Evolutionary conservation across 805 yeast species (phyloP), one percentile per base, ranked within the genome.

Genomic region (Lachancea sp.): DNA sequence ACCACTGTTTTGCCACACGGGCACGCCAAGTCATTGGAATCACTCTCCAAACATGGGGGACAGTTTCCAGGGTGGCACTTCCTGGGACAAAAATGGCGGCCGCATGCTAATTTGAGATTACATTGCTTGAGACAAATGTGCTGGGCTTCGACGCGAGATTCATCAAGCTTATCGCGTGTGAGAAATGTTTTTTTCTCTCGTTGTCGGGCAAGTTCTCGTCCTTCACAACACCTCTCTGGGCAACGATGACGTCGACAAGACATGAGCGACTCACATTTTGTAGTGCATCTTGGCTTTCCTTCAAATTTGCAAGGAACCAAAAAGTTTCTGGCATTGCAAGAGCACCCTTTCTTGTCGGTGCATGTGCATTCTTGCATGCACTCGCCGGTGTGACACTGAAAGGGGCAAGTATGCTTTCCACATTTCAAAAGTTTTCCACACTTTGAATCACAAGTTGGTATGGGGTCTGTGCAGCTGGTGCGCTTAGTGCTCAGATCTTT

Each of bases 241-340:
- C 95, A 93, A 49, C 81, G 72, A 65, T 89, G 97, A 48, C 87
- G 77, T 49, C 91, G 77, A 61, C 97, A 89, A 49, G 80, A 84
- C 63, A 85, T 72, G 40, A 81, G 64, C 0, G 88, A 85, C 37
- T 79, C 76, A 63, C 96, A 90, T 58, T 81, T 82, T 41, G 80
- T 78, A 4, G 62, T 65, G 66, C 97, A 89, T 27, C 62, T 67
- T 15, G 96, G 88, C 2, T 65, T 55, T 41, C 68, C 74, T n/a
- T 72, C 50, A 48, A 82, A 76, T 39, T 63, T 65, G 58, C 95
- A 87, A 0, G 91, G 81, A 5, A 82, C 82, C 5, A 72, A 57
- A 59, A 68, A 85, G n/a, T 66, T 58, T 26, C 73, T 67, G 54
- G 72, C 71, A 1, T 77, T 77, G 63, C 97, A 89, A 0, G 72